A percentile compares a stretch with the other conserved stretches of the same genome.
These are phyloP conservation scores for Medicago truncatula DNA, from an alignment of 306 rosid species.

Conservation along the genomic window DNA sequence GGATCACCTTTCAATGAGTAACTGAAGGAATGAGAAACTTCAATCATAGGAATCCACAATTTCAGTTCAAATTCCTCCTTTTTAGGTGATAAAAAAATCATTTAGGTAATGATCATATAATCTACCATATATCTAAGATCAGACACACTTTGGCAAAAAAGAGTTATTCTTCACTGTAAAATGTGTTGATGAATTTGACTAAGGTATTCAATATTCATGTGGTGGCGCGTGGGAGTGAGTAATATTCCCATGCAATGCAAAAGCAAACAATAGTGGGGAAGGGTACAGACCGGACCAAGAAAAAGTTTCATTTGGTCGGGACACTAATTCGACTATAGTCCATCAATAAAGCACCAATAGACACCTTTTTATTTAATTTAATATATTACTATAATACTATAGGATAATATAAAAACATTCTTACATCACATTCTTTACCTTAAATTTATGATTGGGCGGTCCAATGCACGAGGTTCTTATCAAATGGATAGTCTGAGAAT, in stretches of 20 bases:
- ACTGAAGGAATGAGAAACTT: conserved; percentile 20
- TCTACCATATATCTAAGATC: conserved; percentile 2
- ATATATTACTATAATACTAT: background rate
- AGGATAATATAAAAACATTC: background rate
- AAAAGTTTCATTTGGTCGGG: conserved; percentile 56
- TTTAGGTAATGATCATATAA: background rate
- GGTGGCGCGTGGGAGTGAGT: conserved; percentile 48
- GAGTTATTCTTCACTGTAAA: background rate
- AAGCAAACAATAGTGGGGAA: conserved; percentile 40
- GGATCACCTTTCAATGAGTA: conserved; percentile 23
- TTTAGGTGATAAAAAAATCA: conserved; percentile 11
- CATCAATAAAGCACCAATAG: conserved; percentile 43
- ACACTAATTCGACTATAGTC: conserved; percentile 28
- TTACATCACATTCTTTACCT: conserved; percentile 40
- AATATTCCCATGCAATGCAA: conserved; percentile 31
- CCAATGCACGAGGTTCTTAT: conserved; percentile 5
- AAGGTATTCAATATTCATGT: background rate
- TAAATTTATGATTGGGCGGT: conserved; percentile 22
- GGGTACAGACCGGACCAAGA: conserved; percentile 53
- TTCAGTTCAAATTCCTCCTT: conserved; percentile 14
- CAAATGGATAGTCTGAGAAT: background rate
- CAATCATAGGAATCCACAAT: conserved; percentile 21
- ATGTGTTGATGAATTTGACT: conserved; percentile 2
- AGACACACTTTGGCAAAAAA: background rate
- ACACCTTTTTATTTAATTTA: conserved; percentile 17